These are phyloP conservation scores for Babesia divergens DNA, from an alignment of 169 alveolate genomes.

Conservation along the genomic window DNA sequence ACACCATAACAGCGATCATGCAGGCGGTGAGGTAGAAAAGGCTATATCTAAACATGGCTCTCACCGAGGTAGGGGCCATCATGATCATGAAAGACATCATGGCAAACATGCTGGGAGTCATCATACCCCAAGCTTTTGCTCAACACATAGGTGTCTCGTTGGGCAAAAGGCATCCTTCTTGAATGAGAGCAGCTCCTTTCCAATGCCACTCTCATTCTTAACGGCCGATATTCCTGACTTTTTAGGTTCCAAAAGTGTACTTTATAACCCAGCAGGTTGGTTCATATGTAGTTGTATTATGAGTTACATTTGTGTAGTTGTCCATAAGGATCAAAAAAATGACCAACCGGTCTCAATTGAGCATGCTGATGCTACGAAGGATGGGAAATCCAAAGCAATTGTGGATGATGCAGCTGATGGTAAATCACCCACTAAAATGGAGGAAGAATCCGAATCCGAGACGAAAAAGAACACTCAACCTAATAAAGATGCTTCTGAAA, in stretches of 20 bases:
- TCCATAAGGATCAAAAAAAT: background rate
- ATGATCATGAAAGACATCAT: background rate
- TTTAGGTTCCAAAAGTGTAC: constrained; percentile 1
- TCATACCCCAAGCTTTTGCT: constrained; percentile 11
- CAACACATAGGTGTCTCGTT: background rate
- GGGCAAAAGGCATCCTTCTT: background rate
- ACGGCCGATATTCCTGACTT: constrained; percentile 16
- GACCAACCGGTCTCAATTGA: background rate
- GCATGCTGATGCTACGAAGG: background rate
- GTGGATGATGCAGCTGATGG: background rate
- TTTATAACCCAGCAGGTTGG: background rate
- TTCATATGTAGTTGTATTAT: background rate
- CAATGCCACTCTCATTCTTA: constrained; percentile 10
- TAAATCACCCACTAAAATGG: constrained; percentile 3
- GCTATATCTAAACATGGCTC: too few species aligned
- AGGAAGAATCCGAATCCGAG: background rate
- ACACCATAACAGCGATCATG: background rate
- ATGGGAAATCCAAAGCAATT: too few species aligned
- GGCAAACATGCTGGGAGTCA: background rate
- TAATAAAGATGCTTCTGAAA: background rate
- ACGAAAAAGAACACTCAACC: constrained; percentile 2
- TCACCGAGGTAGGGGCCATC: background rate
- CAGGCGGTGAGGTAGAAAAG: background rate
- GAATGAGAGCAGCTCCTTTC: background rate
- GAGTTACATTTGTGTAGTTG: background rate